phyloP scores from a whole-genome alignment of 305 asterid species.

The Solanum hybrid region DNA sequence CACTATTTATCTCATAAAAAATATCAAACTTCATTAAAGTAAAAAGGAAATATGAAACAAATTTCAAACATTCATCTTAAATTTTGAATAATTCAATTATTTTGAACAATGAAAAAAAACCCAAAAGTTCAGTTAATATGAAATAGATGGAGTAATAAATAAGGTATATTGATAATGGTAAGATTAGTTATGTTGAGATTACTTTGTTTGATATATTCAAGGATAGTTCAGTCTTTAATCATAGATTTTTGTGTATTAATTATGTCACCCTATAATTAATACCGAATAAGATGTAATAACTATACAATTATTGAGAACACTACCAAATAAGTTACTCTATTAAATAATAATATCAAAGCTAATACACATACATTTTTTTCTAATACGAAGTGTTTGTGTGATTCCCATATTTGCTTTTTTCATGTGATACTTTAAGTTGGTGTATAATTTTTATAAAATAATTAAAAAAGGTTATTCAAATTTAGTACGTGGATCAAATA shows the following conservation, averaged over 20 bases:
- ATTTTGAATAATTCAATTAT: too few species aligned
- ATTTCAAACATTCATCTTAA: too few species aligned
- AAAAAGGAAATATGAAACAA: too few species aligned
- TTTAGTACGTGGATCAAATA: background rate
- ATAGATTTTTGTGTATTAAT: background rate
- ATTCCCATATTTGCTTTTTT: background rate
- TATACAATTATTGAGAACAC: background rate
- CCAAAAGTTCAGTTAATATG: background rate
- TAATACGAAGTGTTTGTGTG: background rate
- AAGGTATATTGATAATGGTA: background rate
- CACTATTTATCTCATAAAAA: background rate
- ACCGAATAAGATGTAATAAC: background rate
- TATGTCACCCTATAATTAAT: background rate
- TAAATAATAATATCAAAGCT: too few species aligned
- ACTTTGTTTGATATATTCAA: too few species aligned
- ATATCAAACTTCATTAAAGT: background rate
- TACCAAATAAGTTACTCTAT: background rate
- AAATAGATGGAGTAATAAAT: too few species aligned
- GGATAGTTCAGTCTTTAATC: background rate
- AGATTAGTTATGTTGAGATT: background rate
- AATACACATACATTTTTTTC: too few species aligned
- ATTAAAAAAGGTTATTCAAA: too few species aligned
- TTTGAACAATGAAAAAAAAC: background rate
- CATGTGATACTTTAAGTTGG: background rate
- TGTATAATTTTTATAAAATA: background rate